phyloP scores from a whole-genome alignment of 257 asterid genomes.

The Penstemon newberryi region DNA sequence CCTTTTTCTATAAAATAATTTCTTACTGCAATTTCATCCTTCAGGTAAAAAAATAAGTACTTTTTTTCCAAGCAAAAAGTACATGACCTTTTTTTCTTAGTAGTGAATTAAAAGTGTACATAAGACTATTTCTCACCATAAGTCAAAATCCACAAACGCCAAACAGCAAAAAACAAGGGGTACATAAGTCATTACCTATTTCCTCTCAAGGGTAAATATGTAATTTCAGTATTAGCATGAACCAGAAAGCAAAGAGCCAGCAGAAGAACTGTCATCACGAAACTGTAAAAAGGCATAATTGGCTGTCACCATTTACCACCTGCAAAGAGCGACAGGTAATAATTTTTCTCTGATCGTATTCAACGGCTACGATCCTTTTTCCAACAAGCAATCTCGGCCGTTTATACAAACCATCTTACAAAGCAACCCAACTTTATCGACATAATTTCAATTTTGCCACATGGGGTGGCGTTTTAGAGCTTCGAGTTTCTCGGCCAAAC shows the following conservation, averaged over 20 bases:
- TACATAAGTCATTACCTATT: neutral
- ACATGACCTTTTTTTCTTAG: neutral
- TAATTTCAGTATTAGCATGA: conserved; percentile 8
- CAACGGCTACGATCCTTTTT: conserved; percentile 26
- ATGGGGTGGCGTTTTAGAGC: neutral
- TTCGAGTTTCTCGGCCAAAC: conserved; percentile 35
- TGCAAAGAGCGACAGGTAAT: conserved; percentile 47
- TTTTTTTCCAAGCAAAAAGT: neutral
- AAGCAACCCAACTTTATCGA: neutral
- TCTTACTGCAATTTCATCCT: neutral
- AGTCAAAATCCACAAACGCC: conserved; percentile 1
- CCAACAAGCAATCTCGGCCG: conserved; percentile 30
- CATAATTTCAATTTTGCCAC: conserved; percentile 35
- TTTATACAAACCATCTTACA: neutral
- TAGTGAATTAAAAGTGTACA: neutral
- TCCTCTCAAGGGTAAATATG: conserved; percentile 9
- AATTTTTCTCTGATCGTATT: conserved; percentile 33
- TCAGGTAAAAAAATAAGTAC: neutral
- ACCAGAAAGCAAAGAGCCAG: conserved; percentile 15
- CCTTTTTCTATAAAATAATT: neutral
- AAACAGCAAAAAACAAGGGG: neutral
- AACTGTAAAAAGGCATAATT: conserved; percentile 46
- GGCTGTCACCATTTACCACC: conserved; percentile 54
- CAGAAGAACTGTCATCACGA: conserved; percentile 38
- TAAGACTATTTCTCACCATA: neutral